phyloP scores from a whole-genome alignment of 257 asterid genomes.

The Rehmannia glutinosa region DNA sequence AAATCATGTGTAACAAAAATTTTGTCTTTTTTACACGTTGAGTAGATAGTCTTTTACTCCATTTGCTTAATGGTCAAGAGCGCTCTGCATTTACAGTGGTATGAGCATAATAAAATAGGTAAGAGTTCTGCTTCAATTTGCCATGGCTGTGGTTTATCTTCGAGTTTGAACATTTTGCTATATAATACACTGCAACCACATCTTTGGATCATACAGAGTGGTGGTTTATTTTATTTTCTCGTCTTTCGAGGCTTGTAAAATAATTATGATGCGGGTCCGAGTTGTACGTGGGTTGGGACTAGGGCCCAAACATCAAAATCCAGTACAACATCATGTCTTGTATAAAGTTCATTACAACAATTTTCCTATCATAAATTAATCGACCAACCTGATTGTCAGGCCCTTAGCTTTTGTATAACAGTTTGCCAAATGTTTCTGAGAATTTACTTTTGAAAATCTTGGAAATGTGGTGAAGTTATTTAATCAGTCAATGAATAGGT shows the following conservation, averaged over 20 bases:
- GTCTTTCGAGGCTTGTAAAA: neutral
- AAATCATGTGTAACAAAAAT: slow-evolving; percentile 13
- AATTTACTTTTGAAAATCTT: too few species aligned
- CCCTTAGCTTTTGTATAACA: too few species aligned
- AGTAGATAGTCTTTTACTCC: neutral
- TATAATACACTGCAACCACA: neutral
- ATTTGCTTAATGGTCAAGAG: neutral
- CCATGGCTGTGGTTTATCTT: neutral
- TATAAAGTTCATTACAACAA: too few species aligned
- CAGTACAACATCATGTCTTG: too few species aligned
- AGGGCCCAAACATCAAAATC: too few species aligned
- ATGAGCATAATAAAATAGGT: slow-evolving; percentile 1
- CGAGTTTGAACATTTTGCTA: neutral
- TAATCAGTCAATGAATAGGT: too few species aligned
- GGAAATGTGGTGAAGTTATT: too few species aligned
- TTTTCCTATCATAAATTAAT: too few species aligned
- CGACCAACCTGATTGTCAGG: too few species aligned
- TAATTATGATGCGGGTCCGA: neutral
- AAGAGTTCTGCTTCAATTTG: neutral
- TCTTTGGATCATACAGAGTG: neutral
- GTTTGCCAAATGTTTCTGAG: neutral
- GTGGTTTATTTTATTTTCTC: neutral
- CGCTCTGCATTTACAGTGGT: neutral
- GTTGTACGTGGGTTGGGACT: too few species aligned
- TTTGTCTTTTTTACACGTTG: slow-evolving; percentile 13